Evolutionary conservation across 2,329 filamentous ascomycete genomes (phyloP), one percentile per base, ranked within the genome.

Genomic region (Aspergillus ustus): DNA sequence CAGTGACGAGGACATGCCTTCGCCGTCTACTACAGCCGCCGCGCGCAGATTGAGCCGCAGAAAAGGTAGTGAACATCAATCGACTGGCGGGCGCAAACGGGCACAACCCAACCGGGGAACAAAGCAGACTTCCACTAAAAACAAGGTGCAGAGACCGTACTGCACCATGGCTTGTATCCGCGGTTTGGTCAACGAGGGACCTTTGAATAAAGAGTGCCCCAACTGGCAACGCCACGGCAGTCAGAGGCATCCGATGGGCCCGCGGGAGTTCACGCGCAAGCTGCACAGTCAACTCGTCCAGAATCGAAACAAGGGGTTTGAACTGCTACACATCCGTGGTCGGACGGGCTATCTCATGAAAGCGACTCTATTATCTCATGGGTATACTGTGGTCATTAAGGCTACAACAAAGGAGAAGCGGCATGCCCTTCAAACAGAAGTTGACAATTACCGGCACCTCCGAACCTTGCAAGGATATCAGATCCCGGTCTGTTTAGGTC

Each of bases 191-290:
- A 62, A 65, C 44, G 60, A 61, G 53, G 70, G 43, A 2, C 46
- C 48, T 53, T 54, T 73, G 46, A 68, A 69, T 61, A 50, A 64
- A n/a, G 29, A 59, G 45, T 72, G 67, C 66, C 80, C 78, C 0
- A 83, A 83, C 40, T 60, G 7, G 55, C 31, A 63, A 59, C 45
- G 37, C 7, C 62, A 69, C 22, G 59, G 72, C 7, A 56, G 72
- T 5, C 60, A 44, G 13, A 67, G 72, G 59, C 77, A 83, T 51
- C 68, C 62, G 59, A 58, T 69, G 11, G 59, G 46, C 6, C 56
- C 61, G 40, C 52, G 58, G 11, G 65, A 71, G 34, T 69, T n/a
- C n/a, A n/a, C n/a, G n/a, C n/a, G n/a, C n/a, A n/a, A n/a, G n/a
- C n/a, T n/a, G n/a, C n/a, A n/a, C n/a, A n/a, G n/a, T n/a, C n/a